Evolutionary conservation across 2,329 filamentous ascomycete species (phyloP), one percentile per base, ranked within the genome.

Genomic region (Taxawa tesnikishii): DNA sequence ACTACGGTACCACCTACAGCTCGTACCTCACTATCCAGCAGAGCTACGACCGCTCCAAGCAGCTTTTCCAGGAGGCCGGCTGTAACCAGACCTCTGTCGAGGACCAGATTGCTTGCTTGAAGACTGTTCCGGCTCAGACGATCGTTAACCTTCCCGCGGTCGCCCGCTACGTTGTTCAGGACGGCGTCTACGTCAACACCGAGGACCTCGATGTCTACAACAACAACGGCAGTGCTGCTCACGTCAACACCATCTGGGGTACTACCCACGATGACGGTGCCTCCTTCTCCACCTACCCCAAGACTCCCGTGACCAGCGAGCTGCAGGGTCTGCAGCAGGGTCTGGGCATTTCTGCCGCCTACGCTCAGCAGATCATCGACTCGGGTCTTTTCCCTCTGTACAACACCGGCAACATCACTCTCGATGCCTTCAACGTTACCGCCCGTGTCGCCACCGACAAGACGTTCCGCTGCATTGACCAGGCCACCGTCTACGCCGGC

Each of bases 381-480:
- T 54, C 57, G 0, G 50, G 53, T 2, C 59, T 75, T 10, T 73
- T 74, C 43, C 68, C 71, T 0, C 43, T 64, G 16, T 59, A 62
- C 13, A 40, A 51, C 15, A 60, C 60, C 0, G 58, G 64, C 3
- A 70, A 73, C 29, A 36, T 60, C 6, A 73, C 70, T 0, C 58
- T 70, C 5, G 63, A 72, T 37, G 57, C 71, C 3, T 75, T 68
- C 58, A 73, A 71, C 38, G 57, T 68, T 19, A 62, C 63, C 13
- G 56, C 66, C 5, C 66, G 66, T 5, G 55, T 75, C 25, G 63
- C 68, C 3, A 75, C 71, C 3, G 71, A 76, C 47, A 67, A 61
- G 31, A 63, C 65, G 6, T 75, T 75, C 57, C 65, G 70, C 35
- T 77, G 73, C 47, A 54, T 70, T 31, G 68, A 73, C 45, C 63